Evolutionary conservation across 2,329 filamentous ascomycete genomes (phyloP).

Genomic region (Phoma sp.): DNA sequence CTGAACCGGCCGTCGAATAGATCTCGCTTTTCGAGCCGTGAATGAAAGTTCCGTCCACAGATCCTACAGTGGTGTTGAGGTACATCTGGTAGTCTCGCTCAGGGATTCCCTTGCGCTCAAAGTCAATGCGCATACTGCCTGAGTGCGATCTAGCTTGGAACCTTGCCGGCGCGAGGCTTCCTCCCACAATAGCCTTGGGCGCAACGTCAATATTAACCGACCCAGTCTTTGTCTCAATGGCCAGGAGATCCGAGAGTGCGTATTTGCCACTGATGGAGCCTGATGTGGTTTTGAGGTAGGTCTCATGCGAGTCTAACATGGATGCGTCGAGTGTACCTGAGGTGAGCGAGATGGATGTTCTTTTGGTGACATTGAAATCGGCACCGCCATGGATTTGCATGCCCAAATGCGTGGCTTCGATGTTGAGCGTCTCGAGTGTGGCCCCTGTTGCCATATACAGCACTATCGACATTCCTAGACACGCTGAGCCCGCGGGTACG

Average conservation of each 20-base stretch:
- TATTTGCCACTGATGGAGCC: conserved; percentile 53
- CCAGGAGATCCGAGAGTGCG: conserved; percentile 51
- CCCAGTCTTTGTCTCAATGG: conserved; percentile 51
- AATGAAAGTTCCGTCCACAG: conserved; percentile 50
- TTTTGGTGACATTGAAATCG: conserved; percentile 42
- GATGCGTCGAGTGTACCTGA: conserved; percentile 46
- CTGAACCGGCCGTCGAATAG: conserved; percentile 47
- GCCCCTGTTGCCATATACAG: conserved; percentile 48
- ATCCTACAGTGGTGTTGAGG: conserved; percentile 49
- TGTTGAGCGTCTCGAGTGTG: conserved; percentile 43
- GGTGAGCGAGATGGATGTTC: conserved; percentile 42
- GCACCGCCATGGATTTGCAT: conserved; percentile 47
- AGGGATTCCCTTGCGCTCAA: conserved; percentile 47
- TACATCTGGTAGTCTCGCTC: conserved; percentile 52
- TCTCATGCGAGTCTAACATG: conserved; percentile 48
- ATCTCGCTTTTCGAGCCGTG: conserved; percentile 51
- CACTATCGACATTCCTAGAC: conserved; percentile 48
- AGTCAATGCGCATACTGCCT: conserved; percentile 49
- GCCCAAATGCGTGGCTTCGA: conserved; percentile 48
- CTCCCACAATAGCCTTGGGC: conserved; percentile 44
- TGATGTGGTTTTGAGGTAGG: conserved; percentile 49
- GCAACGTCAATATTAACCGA: conserved; percentile 51
- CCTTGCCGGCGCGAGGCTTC: conserved; percentile 42
- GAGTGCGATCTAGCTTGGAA: conserved; percentile 47
- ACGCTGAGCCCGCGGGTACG: conserved; percentile 34